phyloP scores from a whole-genome alignment of 176 grass and related monocot genomes.

The Aegilops sharonensis region DNA sequence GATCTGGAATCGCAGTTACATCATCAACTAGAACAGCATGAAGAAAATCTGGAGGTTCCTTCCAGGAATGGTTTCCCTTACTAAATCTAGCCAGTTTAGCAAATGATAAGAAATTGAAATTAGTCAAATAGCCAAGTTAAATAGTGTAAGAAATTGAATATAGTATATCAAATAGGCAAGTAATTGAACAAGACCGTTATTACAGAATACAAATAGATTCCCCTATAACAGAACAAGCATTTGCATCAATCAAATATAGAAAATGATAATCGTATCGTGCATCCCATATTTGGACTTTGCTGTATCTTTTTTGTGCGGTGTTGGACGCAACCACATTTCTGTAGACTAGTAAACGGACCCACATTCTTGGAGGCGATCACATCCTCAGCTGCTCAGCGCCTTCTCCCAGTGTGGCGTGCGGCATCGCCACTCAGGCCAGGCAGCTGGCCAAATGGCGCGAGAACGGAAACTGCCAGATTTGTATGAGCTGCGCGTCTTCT shows the following conservation, averaged over 20 bases:
- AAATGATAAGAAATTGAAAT: neutral
- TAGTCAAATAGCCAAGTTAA: neutral
- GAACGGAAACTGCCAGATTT: slow-evolving; percentile 86
- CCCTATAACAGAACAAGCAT: neutral
- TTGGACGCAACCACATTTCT: too few species aligned
- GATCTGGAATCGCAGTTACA: too few species aligned
- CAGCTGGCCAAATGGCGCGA: slow-evolving; percentile 62
- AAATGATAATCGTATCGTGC: neutral
- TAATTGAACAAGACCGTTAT: neutral
- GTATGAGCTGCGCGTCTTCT: slow-evolving; percentile 59
- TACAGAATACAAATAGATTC: neutral
- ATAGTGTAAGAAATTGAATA: neutral
- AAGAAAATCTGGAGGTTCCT: too few species aligned
- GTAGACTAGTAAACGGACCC: neutral
- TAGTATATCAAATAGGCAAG: neutral
- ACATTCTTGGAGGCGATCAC: neutral
- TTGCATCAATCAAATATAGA: neutral
- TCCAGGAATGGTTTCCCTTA: too few species aligned
- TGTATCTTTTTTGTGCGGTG: neutral
- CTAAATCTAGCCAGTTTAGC: neutral
- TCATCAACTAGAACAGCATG: too few species aligned
- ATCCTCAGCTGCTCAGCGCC: neutral
- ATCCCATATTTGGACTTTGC: neutral
- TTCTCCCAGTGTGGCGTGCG: neutral
- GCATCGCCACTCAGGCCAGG: slow-evolving; percentile 30